A percentile compares a stretch with the other conserved stretches of the same genome.
Conservation (phyloP, 805 yeast species). For the Sungouiozyma intestinalis region DNA sequence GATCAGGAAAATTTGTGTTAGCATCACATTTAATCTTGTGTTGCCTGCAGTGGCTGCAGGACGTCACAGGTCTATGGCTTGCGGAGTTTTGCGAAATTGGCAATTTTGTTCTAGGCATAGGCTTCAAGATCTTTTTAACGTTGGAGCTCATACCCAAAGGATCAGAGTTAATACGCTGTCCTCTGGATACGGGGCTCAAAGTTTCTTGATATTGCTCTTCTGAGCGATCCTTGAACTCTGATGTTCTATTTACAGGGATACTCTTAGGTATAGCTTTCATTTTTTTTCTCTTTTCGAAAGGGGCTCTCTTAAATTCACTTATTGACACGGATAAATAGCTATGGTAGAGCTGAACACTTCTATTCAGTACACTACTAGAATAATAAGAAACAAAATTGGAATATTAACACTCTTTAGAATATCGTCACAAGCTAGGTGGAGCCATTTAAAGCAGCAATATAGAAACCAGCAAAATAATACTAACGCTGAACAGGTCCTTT, state of each 20-base stretch:
- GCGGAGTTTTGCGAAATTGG: neutral
- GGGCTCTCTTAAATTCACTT: too few species aligned
- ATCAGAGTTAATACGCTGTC: neutral
- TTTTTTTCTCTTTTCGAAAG: too few species aligned
- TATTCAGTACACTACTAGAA: neutral
- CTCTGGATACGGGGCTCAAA: neutral
- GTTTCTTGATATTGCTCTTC: neutral
- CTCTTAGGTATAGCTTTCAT: neutral
- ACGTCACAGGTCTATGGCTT: conserved; percentile 72
- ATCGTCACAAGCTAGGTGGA: neutral
- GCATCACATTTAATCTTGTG: conserved; percentile 93
- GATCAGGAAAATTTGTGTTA: conserved; percentile 64
- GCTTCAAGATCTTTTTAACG: neutral
- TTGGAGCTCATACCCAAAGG: neutral
- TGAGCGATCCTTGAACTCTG: neutral
- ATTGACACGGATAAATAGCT: too few species aligned
- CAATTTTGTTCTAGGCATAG: neutral
- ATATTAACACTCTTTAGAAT: neutral
- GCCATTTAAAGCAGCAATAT: neutral
- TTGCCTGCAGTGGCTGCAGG: conserved; percentile 90
- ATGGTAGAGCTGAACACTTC: too few species aligned
- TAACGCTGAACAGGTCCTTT: too few species aligned
- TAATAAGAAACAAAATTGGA: neutral
- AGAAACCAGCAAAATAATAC: too few species aligned
- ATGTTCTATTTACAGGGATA: neutral